Conservation (phyloP, 305 asterid genomes). For the Solanum hybrid region DNA sequence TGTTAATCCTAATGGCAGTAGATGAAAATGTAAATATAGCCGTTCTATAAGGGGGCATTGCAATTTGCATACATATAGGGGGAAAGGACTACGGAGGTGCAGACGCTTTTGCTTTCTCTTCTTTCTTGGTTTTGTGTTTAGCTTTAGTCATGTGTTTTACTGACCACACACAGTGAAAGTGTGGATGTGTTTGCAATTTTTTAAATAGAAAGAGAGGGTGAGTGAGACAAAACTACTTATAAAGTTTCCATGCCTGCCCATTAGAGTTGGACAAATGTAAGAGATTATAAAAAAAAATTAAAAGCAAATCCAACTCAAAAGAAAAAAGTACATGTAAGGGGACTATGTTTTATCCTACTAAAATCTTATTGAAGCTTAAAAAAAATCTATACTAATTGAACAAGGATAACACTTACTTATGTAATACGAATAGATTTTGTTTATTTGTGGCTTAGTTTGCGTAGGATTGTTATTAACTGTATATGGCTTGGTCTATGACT, state of each 20-base stretch:
- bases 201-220: not conserved
- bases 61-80: not conserved
- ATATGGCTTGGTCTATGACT: not conserved
- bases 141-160: constrained; percentile 1
- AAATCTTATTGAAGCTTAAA: not conserved
- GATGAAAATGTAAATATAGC: not conserved
- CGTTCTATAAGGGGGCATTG: not conserved
- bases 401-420: not conserved
- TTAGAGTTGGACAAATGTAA: not conserved
- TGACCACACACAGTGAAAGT: not conserved
- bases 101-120: not conserved
- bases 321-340: not conserved
- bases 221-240: not conserved
- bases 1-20: not conserved
- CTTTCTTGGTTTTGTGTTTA: not conserved
- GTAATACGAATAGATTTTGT: not conserved
- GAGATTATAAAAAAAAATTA: not conserved
- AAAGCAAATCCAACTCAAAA: not conserved
- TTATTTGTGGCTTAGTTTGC: not conserved
- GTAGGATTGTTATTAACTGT: not conserved
- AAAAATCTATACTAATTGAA: not conserved
- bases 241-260: not conserved
- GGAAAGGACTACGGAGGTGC: not conserved
- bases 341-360: not conserved
- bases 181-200: not conserved